A percentile compares a stretch with the other conserved stretches of the same genome.
Conservation (phyloP, 208 protist genomes). For the Porcisia hertigi region DNA sequence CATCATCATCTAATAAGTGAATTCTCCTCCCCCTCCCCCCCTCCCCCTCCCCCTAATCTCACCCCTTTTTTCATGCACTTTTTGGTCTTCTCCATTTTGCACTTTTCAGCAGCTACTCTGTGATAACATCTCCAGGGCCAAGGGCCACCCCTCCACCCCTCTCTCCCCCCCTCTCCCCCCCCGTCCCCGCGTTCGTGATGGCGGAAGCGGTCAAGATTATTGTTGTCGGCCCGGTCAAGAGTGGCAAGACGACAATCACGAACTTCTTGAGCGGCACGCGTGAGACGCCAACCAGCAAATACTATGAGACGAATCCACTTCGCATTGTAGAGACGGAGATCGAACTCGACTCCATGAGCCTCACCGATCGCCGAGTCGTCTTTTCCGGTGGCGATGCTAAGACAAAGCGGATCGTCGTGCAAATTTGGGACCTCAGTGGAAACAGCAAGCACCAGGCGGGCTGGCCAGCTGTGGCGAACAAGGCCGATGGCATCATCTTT, state of each 20-base stretch:
- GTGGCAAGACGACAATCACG: conserved; percentile 82
- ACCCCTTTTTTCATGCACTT: not conserved
- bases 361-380: conserved; percentile 58
- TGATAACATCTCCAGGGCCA: not conserved
- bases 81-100: not conserved
- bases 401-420: conserved; percentile 57
- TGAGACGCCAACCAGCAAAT: conserved; percentile 77
- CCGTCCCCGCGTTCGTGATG: conserved; percentile 26
- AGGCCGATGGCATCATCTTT: conserved; percentile 86
- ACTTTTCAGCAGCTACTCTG: not conserved
- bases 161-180: not conserved
- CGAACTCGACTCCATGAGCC: conserved; percentile 57
- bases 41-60: not conserved
- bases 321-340: conserved; percentile 90
- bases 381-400: conserved; percentile 56
- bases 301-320: conserved; percentile 86
- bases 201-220: conserved; percentile 80
- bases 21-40: not conserved
- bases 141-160: not conserved
- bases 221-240: conserved; percentile 77
- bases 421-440: conserved; percentile 90
- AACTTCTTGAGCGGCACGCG: conserved; percentile 84
- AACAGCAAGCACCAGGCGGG: conserved; percentile 81
- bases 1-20: not conserved
- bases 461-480: conserved; percentile 81